phyloP scores from a whole-genome alignment of 176 grass and related monocot genomes.

The Rhynchospora breviuscula region DNA sequence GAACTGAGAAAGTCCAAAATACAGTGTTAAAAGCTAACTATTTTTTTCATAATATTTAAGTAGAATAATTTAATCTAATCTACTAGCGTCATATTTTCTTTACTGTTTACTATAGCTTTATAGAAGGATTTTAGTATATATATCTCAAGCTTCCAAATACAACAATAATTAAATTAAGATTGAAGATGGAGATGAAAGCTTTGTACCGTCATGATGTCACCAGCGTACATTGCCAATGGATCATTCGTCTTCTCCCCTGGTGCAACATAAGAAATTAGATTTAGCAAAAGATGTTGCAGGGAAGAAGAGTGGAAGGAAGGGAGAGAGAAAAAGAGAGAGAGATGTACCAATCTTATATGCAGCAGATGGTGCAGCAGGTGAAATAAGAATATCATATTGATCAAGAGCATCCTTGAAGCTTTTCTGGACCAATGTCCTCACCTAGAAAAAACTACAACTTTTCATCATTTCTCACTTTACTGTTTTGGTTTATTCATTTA shows the following conservation, averaged over 20 bases:
- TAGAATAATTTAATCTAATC: not conserved
- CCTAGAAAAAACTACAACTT: slow-evolving; percentile 42
- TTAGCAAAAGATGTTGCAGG: not conserved
- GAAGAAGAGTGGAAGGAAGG: not conserved
- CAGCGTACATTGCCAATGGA: slow-evolving; percentile 90
- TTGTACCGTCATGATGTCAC: slow-evolving; percentile 96
- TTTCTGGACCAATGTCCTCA: slow-evolving; percentile 88
- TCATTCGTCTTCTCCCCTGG: slow-evolving; percentile 92
- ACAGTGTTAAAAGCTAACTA: not conserved
- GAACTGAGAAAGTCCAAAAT: not conserved
- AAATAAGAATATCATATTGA: slow-evolving; percentile 70
- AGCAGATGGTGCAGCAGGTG: slow-evolving; percentile 88
- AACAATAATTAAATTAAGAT: not conserved
- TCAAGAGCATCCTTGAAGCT: slow-evolving; percentile 80
- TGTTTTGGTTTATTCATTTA: slow-evolving; percentile 18
- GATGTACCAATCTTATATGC: slow-evolving; percentile 82
- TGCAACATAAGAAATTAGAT: slow-evolving; percentile 26
- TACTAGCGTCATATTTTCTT: not conserved
- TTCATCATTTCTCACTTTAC: slow-evolving; percentile 1
- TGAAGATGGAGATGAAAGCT: not conserved
- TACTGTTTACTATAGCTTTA: not conserved
- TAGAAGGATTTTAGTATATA: not conserved
- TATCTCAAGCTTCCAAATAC: not conserved
- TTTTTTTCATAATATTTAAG: not conserved
- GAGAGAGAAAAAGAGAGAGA: not conserved